Percentiles rank a stretch among this genome's conserved stretches.
Evolutionary conservation across 495 filamentous ascomycete genomes (phyloP).

Genomic region (Massariosphaeria phaeospora): DNA sequence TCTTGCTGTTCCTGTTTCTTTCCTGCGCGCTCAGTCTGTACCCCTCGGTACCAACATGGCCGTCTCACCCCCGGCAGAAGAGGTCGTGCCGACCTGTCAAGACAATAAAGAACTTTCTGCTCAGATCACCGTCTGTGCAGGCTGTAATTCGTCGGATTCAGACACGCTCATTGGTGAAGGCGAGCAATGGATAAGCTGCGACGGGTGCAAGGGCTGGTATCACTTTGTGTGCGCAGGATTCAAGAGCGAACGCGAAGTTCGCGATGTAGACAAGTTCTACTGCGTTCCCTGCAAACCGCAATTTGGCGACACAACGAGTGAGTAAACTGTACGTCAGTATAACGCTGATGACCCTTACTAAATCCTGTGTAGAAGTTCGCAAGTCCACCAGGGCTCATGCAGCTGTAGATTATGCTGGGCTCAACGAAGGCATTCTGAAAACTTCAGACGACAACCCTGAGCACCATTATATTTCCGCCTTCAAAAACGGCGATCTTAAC

Average conservation of each 20-base stretch:
- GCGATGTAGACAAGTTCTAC: constrained; percentile 68
- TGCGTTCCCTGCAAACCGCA: constrained; percentile 56
- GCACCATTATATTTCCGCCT: constrained; percentile 68
- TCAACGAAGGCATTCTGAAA: constrained; percentile 68
- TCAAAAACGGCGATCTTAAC: constrained; percentile 61
- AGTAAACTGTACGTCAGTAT: constrained; percentile 39
- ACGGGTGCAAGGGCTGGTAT: constrained; percentile 71
- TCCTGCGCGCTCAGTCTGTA: constrained; percentile 31
- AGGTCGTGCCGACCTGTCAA: background rate
- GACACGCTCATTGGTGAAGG: constrained; percentile 35
- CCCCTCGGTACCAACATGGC: constrained; percentile 22
- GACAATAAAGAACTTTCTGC: no score
- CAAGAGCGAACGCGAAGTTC: constrained; percentile 62
- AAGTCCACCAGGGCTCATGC: constrained; percentile 58
- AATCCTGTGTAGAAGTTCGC: constrained; percentile 35
- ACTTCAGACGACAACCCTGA: constrained; percentile 63
- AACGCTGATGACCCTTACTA: background rate
- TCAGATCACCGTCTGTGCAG: constrained; percentile 39
- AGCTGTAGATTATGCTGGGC: constrained; percentile 69
- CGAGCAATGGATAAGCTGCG: constrained; percentile 63
- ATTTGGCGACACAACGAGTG: constrained; percentile 63
- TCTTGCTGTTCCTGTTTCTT: background rate
- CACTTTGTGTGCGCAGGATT: constrained; percentile 70
- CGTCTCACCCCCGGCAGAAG: background rate
- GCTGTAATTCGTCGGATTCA: constrained; percentile 37